A percentile compares a stretch with the other conserved stretches of the same genome.
phyloP scores from a whole-genome alignment of 1,139 yeast species.

The Taphrina deformans region DNA sequence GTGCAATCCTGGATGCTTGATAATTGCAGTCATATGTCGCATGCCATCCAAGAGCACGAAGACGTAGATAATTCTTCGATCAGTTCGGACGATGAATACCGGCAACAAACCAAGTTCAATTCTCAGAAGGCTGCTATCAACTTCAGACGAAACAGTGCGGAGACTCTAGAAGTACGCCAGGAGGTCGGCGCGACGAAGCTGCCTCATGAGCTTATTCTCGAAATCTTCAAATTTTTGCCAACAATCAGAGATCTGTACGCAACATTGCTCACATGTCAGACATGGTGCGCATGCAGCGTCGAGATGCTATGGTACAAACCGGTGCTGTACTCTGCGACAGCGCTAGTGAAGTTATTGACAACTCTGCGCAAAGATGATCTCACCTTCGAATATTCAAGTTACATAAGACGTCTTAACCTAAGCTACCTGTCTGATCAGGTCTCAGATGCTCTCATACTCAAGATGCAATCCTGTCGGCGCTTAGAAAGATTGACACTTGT shows the following conservation, averaged over 20 bases:
- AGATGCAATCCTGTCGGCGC: slow-evolving; percentile 58
- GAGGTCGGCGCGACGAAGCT: slow-evolving; percentile 49
- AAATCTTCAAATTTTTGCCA: slow-evolving; percentile 66
- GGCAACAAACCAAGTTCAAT: neutral
- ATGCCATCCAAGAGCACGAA: neutral
- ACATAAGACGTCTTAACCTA: slow-evolving; percentile 77
- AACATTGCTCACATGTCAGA: slow-evolving; percentile 71
- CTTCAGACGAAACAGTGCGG: neutral
- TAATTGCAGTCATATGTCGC: no score
- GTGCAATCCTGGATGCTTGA: no score
- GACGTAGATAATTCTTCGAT: neutral
- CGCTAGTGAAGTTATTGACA: slow-evolving; percentile 36
- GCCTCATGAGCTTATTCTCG: slow-evolving; percentile 78
- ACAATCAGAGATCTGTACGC: slow-evolving; percentile 65
- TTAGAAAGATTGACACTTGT: slow-evolving; percentile 84
- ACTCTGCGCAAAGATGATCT: slow-evolving; percentile 57
- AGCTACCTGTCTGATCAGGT: slow-evolving; percentile 70
- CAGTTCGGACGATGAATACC: neutral
- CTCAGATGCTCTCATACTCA: slow-evolving; percentile 61
- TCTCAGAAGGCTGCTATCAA: neutral
- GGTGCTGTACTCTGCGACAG: slow-evolving; percentile 52
- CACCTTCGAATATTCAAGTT: slow-evolving; percentile 60
- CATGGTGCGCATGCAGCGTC: slow-evolving; percentile 77
- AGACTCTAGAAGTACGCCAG: neutral
- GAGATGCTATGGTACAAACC: slow-evolving; percentile 91